These are phyloP conservation scores for Trypanosoma mega DNA, from an alignment of 208 protist species.

Conservation along the genomic window DNA sequence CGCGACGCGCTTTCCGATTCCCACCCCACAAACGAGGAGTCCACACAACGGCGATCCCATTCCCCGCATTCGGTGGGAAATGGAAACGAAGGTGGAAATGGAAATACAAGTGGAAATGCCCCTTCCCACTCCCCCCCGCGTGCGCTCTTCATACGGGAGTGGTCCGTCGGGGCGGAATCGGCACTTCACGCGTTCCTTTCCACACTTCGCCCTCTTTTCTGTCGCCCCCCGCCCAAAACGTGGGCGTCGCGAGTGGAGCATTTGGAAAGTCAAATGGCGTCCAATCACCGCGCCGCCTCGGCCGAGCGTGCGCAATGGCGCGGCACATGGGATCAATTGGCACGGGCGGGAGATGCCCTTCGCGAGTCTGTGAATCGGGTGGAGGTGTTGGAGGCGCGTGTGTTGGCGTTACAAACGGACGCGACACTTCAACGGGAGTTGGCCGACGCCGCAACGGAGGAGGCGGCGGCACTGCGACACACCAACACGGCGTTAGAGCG, in stretches of 20 bases:
- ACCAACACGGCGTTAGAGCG: slow-evolving; percentile 67
- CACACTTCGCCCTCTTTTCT: too few species aligned
- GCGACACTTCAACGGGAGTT: slow-evolving; percentile 14
- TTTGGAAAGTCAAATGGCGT: slow-evolving; percentile 15
- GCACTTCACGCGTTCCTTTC: too few species aligned
- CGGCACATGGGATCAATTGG: too few species aligned
- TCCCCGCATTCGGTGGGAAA: too few species aligned
- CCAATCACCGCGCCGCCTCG: slow-evolving; percentile 15
- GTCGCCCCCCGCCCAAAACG: too few species aligned
- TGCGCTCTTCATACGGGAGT: too few species aligned
- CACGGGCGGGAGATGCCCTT: too few species aligned
- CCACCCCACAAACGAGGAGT: too few species aligned
- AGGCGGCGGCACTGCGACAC: slow-evolving; percentile 54
- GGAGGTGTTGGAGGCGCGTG: slow-evolving; percentile 6
- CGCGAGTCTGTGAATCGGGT: background rate
- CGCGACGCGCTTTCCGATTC: too few species aligned
- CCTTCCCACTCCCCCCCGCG: too few species aligned
- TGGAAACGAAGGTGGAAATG: background rate
- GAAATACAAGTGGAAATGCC: background rate
- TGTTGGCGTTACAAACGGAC: too few species aligned
- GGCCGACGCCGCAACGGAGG: slow-evolving; percentile 35
- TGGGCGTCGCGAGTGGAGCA: slow-evolving; percentile 13
- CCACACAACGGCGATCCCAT: too few species aligned
- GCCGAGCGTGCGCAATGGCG: slow-evolving; percentile 24
- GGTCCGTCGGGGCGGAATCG: background rate